These are phyloP conservation scores for Chlorella variabilis DNA, from an alignment of 163 green algal genomes.

Conservation along the genomic window DNA sequence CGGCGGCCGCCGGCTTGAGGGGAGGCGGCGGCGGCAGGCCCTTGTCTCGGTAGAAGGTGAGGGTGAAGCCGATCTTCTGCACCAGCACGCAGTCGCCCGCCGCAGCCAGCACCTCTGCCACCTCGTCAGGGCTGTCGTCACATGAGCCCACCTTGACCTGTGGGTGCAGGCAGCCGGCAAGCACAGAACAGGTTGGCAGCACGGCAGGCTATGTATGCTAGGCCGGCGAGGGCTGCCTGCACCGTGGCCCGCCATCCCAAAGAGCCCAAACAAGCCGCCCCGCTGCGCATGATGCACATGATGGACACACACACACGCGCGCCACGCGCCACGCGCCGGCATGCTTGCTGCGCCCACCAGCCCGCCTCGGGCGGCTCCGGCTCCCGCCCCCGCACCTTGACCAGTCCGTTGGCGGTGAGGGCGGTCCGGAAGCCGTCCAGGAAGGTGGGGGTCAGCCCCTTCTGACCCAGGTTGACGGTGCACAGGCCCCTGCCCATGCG, in stretches of 20 bases:
- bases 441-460: conserved; percentile 37
- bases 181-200: too few relatives aligned
- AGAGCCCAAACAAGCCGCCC: too few relatives aligned
- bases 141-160: conserved; percentile 13
- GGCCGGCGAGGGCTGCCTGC: too few relatives aligned
- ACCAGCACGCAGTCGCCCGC: conserved; percentile 36
- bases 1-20: neutral
- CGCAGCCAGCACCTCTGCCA: neutral
- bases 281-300: too few relatives aligned
- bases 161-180: neutral
- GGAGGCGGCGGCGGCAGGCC: conserved; percentile 13
- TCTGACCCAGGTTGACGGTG: conserved; percentile 33
- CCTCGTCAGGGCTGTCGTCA: neutral
- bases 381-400: too few relatives aligned
- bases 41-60: conserved; percentile 37
- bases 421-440: conserved; percentile 22
- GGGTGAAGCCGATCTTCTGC: conserved; percentile 43
- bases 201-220: too few relatives aligned
- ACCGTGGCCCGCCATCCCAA: too few relatives aligned
- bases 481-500: conserved; percentile 24
- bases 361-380: too few relatives aligned
- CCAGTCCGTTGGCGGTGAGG: conserved; percentile 30
- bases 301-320: too few relatives aligned
- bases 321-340: too few relatives aligned
- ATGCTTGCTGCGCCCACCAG: too few relatives aligned